phyloP scores from a whole-genome alignment of 352 stramenopile species.

The Pythium brassicae region DNA sequence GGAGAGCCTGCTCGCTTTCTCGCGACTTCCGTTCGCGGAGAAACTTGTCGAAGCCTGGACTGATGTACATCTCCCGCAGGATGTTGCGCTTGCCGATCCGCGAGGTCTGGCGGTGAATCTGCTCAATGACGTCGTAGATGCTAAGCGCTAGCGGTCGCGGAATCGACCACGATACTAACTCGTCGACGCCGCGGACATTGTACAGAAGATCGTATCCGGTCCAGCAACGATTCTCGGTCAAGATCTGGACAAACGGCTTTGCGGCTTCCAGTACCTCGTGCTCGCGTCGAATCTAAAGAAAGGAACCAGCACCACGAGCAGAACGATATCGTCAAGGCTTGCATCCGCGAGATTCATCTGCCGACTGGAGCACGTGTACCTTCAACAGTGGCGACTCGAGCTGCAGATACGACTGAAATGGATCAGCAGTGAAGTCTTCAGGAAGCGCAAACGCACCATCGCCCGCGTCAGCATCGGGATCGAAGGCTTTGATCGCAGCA shows the following conservation, averaged over 20 bases:
- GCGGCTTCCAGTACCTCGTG: conserved; percentile 40
- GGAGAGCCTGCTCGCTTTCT: not conserved
- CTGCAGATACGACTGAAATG: conserved; percentile 39
- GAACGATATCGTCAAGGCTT: too few relatives aligned
- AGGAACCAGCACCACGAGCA: not conserved
- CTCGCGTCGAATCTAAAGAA: conserved; percentile 43
- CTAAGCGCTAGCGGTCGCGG: conserved; percentile 36
- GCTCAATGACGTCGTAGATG: conserved; percentile 53
- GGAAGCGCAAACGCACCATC: conserved; percentile 33
- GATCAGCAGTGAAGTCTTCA: conserved; percentile 25
- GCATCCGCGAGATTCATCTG: not conserved
- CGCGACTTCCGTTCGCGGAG: conserved; percentile 13
- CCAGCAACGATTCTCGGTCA: conserved; percentile 46
- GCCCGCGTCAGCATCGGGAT: conserved; percentile 23
- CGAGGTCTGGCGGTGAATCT: conserved; percentile 35
- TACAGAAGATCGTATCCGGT: conserved; percentile 55
- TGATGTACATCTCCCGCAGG: conserved; percentile 34
- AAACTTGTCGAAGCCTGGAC: conserved; percentile 37
- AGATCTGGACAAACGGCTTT: conserved; percentile 25
- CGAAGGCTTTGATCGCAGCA: conserved; percentile 41
- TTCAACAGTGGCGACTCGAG: conserved; percentile 34
- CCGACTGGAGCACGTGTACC: conserved; percentile 16
- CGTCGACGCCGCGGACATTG: conserved; percentile 36
- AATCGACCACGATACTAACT: conserved; percentile 53
- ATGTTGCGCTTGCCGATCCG: conserved; percentile 39